Base-by-base conservation (phyloP, 148 eudicot genomes). In the Rhododendron simsii region DNA sequence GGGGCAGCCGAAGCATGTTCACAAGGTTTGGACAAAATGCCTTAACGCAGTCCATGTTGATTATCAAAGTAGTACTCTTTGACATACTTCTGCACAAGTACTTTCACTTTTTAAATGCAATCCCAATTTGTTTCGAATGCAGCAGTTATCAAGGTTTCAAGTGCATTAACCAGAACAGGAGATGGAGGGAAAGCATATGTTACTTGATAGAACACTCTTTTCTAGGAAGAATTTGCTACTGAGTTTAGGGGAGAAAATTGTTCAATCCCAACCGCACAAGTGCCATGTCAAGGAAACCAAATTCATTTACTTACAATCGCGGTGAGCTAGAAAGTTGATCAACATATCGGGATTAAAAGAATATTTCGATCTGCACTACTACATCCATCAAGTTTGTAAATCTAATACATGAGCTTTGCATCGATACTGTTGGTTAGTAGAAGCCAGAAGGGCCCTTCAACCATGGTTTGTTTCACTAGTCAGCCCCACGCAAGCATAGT, bases 391-490 rank as follows among this genome's bases (percentile, higher is more conserved):
- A 65, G 71, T 65, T n/a, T 10, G 28, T 65, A 65, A 65, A 65
- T n/a, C 71, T 23, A 1, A 65, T 9, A n/a, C 69, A 61, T 14
- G 79, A 83, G 16, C 44, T 82, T 59, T 6, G 35, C 20, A 0
- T 18, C 7, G 20, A 28, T 28, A 69, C 3, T 69, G 37, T 69
- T 69, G 37, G 37, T 69, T 28, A 67, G 3, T 30, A 69, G 37
- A 67, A 26, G 45, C 57, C 59, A 45, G 12, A 35, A 28, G 28
- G 0, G 50, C 44, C n/a, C 20, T 14, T 57, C 18, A 78, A 69
- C 74, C 53, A 23, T 81, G 65, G 84, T 39, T 51, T 45, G 84
- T 81, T 30, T 78, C 85, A 86, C 67, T 26, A 81, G 77, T 87
- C 83, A 51, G 69, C 80, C 84, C 87, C 78, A 47, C 15, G 33